Percentiles rank a stretch among this genome's conserved stretches.
These are phyloP conservation scores for Blastobotrys chiropterorum DNA, from an alignment of 805 yeast genomes.

Conservation along the genomic window DNA sequence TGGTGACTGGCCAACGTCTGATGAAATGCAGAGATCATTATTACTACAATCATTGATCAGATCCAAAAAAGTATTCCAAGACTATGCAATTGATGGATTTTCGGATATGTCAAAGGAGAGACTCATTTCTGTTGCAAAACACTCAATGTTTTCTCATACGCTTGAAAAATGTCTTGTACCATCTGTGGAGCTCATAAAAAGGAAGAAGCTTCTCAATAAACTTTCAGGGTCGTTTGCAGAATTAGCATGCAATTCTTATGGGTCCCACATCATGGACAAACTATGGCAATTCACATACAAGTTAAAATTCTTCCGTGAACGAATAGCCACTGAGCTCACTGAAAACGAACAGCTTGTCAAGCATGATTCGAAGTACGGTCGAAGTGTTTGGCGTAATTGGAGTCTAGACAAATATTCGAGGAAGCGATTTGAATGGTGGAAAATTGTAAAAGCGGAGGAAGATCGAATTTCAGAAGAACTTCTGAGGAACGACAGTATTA, in stretches of 20 bases:
- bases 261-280: conserved; percentile 84
- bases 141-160: conserved; percentile 88
- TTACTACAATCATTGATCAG: conserved; percentile 68
- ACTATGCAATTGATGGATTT: conserved; percentile 49
- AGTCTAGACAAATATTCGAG: conserved; percentile 70
- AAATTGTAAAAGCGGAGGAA: conserved; percentile 28
- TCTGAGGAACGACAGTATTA: background rate
- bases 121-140: conserved; percentile 68
- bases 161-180: conserved; percentile 58
- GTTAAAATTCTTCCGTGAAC: conserved; percentile 78
- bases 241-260: conserved; percentile 78
- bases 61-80: conserved; percentile 55
- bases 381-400: conserved; percentile 95
- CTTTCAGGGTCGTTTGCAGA: conserved; percentile 47
- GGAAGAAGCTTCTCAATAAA: conserved; percentile 64
- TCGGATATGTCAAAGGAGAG: conserved; percentile 55
- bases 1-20: conserved; percentile 90
- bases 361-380: conserved; percentile 81
- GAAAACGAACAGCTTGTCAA: conserved; percentile 60
- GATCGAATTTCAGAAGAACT: conserved; percentile 23
- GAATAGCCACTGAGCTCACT: conserved; percentile 64
- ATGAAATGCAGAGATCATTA: conserved; percentile 73
- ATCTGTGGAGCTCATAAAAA: conserved; percentile 43
- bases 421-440: conserved; percentile 80
- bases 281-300: conserved; percentile 74